Evolutionary conservation across 1,139 yeast species (phyloP).

Genomic region (Yamadazyma diospyri): DNA sequence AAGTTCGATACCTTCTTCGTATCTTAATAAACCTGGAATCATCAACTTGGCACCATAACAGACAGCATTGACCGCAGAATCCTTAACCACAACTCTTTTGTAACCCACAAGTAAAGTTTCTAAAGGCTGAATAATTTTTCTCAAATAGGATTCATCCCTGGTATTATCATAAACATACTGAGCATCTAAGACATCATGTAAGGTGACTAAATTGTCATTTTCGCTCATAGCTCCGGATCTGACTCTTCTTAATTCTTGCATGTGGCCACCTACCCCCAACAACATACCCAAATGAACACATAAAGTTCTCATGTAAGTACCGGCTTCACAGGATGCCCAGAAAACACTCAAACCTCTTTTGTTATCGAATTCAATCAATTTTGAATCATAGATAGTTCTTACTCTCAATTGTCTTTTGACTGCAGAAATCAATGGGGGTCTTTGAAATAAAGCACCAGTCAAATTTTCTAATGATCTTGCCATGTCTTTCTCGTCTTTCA

Average conservation of each 20-base stretch:
- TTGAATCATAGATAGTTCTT: conserved; percentile 95
- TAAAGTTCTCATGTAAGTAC: conserved; percentile 98
- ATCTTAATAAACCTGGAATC: conserved; percentile 97
- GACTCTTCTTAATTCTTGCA: conserved; percentile 99
- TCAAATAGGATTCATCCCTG: conserved; percentile 90
- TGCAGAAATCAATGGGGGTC: conserved; percentile 98
- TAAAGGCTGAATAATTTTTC: conserved; percentile 92
- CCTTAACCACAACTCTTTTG: conserved; percentile 96
- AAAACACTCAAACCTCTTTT: conserved; percentile 96
- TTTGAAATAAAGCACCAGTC: conserved; percentile 98
- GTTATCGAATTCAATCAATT: conserved; percentile 92
- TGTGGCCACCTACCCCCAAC: conserved; percentile 98
- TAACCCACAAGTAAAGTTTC: conserved; percentile 91
- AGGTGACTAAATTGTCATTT: conserved; percentile 86
- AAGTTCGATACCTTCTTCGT: conserved; percentile 95
- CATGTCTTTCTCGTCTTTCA: conserved; percentile 86
- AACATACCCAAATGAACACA: conserved; percentile 99
- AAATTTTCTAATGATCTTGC: conserved; percentile 86
- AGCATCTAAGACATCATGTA: conserved; percentile 96
- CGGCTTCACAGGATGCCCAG: conserved; percentile 99
- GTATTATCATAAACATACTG: conserved; percentile 98
- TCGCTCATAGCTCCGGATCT: conserved; percentile 96
- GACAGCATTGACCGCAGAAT: conserved; percentile 96
- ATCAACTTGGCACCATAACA: conserved; percentile 98
- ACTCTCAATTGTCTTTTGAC: conserved; percentile 99